A percentile compares a stretch with the other conserved stretches of the same genome.
Evolutionary conservation across 2,329 filamentous ascomycete species (phyloP).

Genomic region (Monosporascus sp.): DNA sequence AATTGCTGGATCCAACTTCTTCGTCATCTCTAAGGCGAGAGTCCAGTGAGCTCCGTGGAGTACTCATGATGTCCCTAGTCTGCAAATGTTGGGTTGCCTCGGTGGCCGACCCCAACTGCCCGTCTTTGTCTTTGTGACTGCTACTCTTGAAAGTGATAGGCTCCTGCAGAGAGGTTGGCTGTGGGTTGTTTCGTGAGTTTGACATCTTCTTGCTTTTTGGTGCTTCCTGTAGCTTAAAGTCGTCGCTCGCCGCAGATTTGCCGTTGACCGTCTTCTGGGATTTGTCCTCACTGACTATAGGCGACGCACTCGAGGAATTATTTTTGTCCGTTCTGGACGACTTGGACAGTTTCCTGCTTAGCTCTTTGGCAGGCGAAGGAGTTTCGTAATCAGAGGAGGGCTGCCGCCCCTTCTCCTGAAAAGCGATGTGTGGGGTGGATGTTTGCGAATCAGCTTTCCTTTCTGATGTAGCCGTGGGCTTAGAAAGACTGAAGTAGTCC

Average conservation of each 20-base stretch:
- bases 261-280: constrained; percentile 31
- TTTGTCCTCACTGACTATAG: constrained; percentile 32
- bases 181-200: constrained; percentile 38
- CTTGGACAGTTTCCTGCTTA: constrained; percentile 44
- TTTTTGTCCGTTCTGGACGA: constrained; percentile 31
- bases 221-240: constrained; percentile 76
- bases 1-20: constrained; percentile 39
- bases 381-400: constrained; percentile 56
- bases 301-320: constrained; percentile 24
- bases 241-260: constrained; percentile 39
- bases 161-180: constrained; percentile 35
- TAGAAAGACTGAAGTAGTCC: constrained; percentile 53
- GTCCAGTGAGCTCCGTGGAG: constrained; percentile 54
- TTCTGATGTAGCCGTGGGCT: constrained; percentile 34
- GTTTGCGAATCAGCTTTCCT: constrained; percentile 44
- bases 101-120: constrained; percentile 10
- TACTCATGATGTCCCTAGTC: constrained; percentile 31
- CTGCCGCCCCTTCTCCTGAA: constrained; percentile 74
- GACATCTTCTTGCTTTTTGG: constrained; percentile 55
- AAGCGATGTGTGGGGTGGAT: constrained; percentile 83
- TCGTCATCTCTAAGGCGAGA: constrained; percentile 51
- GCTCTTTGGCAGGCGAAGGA: constrained; percentile 41
- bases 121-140: constrained; percentile 34
- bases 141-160: constrained; percentile 29
- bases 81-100: constrained; percentile 30